These are phyloP conservation scores for Tympanopsis confertula DNA, from an alignment of 2,329 filamentous ascomycete species.

Conservation along the genomic window DNA sequence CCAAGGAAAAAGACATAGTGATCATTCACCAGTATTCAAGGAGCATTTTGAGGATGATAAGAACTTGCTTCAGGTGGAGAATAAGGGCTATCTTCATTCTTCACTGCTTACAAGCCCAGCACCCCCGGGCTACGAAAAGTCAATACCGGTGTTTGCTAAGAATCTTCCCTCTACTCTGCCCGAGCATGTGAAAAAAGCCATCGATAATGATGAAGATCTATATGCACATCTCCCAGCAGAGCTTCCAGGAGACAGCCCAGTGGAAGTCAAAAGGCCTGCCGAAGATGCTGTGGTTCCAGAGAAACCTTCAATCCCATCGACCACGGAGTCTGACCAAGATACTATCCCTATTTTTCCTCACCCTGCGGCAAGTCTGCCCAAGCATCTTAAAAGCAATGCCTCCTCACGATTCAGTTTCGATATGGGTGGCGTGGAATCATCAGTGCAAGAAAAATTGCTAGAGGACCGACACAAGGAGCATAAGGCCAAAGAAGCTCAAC, in stretches of 20 bases:
- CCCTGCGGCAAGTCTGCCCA: slow-evolving; percentile 20
- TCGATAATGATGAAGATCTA: slow-evolving; percentile 4
- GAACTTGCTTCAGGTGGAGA: slow-evolving; percentile 22
- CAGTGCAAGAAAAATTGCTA: slow-evolving; percentile 45
- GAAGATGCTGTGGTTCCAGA: not conserved
- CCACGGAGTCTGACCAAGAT: no score
- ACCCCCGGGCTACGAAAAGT: slow-evolving; percentile 14
- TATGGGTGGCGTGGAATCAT: slow-evolving; percentile 42
- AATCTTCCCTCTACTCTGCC: slow-evolving; percentile 22
- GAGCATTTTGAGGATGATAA: slow-evolving; percentile 45
- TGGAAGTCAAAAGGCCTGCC: not conserved
- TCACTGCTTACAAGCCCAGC: slow-evolving; percentile 17
- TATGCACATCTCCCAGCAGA: not conserved
- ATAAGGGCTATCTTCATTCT: slow-evolving; percentile 27
- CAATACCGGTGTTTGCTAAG: slow-evolving; percentile 28
- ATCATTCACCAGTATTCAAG: slow-evolving; percentile 45
- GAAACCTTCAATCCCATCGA: no score
- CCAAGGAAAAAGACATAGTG: slow-evolving; percentile 16
- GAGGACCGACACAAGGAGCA: slow-evolving; percentile 53
- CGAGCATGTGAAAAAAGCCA: slow-evolving; percentile 4
- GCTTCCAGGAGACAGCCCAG: not conserved
- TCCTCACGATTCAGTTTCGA: slow-evolving; percentile 53
- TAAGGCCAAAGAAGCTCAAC: slow-evolving; percentile 35
- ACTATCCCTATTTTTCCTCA: slow-evolving; percentile 13
- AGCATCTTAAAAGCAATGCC: slow-evolving; percentile 40